These are phyloP conservation scores for Thraustotheca clavata DNA, from an alignment of 352 stramenopile species.

Conservation along the genomic window DNA sequence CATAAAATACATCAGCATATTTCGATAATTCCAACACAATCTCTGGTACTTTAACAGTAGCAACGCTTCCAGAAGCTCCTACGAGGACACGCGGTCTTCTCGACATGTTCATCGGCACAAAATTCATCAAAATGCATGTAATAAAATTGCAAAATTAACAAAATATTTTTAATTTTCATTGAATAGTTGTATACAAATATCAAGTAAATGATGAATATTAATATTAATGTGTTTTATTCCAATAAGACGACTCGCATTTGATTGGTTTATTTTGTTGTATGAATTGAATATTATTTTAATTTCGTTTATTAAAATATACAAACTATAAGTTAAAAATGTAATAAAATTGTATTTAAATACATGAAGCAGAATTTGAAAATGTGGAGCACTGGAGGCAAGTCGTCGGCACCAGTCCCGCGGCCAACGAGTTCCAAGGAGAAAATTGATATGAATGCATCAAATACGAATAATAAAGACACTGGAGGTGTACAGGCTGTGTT, in stretches of 20 bases:
- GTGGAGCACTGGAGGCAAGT: constrained; percentile 11
- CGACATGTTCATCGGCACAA: not conserved
- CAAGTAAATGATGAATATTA: too few species aligned
- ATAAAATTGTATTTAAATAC: constrained; percentile 1
- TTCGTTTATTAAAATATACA: not conserved
- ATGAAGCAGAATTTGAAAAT: constrained; percentile 4
- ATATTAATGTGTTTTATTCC: too few species aligned
- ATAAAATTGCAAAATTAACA: too few species aligned
- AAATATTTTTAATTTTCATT: too few species aligned
- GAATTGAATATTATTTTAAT: not conserved
- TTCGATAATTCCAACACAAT: constrained; percentile 49
- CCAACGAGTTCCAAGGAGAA: not conserved
- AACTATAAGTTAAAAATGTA: not conserved
- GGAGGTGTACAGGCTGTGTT: not conserved
- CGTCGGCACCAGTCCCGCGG: not conserved
- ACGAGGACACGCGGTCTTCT: constrained; percentile 52
- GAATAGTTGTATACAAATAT: too few species aligned
- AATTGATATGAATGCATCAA: not conserved
- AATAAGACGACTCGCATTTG: too few species aligned
- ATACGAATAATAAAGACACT: not conserved
- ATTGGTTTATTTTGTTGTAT: too few species aligned
- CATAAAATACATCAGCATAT: constrained; percentile 39
- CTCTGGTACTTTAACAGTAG: constrained; percentile 81
- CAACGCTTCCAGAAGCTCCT: constrained; percentile 75
- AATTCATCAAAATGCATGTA: too few species aligned